Conservation (phyloP, 2,329 filamentous ascomycete genomes). For the Colletotrichum incanum region DNA sequence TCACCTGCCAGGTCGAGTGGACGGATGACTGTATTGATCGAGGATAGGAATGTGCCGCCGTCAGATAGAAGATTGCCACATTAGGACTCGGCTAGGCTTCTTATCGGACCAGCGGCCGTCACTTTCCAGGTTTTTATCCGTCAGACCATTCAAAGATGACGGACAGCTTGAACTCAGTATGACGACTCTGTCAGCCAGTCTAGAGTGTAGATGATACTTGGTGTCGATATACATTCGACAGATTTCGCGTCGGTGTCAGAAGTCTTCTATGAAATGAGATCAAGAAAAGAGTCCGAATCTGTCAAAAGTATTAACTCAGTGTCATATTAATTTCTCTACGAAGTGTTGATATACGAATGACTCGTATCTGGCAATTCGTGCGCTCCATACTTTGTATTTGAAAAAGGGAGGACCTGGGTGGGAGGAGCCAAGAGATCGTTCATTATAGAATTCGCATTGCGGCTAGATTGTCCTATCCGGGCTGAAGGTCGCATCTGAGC, state of each 20-base stretch:
- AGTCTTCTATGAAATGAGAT: rapidly evolving
- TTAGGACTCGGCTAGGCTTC: not conserved
- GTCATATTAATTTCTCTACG: not conserved
- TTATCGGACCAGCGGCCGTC: not conserved
- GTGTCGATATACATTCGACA: not conserved
- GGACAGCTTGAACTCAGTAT: not conserved
- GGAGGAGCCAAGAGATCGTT: not conserved
- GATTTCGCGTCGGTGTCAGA: not conserved
- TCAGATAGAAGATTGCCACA: not conserved
- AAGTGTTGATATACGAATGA: not conserved
- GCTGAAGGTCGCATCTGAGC: slow-evolving; percentile 11
- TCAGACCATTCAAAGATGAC: not conserved
- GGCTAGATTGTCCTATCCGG: not conserved
- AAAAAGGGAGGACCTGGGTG: not conserved
- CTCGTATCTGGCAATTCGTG: not conserved
- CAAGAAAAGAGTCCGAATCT: too few species aligned
- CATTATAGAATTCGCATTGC: not conserved
- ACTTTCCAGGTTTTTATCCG: not conserved
- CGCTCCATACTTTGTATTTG: not conserved
- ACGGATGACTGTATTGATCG: slow-evolving; percentile 4
- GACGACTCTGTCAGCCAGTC: too few species aligned
- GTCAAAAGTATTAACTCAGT: not conserved
- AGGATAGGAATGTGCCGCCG: slow-evolving; percentile 12
- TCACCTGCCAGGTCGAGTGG: slow-evolving; percentile 16
- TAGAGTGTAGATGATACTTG: too few species aligned